Base-by-base conservation (phyloP, 768 basidiomycete species). In the Kwoniella newhampshirensis region DNA sequence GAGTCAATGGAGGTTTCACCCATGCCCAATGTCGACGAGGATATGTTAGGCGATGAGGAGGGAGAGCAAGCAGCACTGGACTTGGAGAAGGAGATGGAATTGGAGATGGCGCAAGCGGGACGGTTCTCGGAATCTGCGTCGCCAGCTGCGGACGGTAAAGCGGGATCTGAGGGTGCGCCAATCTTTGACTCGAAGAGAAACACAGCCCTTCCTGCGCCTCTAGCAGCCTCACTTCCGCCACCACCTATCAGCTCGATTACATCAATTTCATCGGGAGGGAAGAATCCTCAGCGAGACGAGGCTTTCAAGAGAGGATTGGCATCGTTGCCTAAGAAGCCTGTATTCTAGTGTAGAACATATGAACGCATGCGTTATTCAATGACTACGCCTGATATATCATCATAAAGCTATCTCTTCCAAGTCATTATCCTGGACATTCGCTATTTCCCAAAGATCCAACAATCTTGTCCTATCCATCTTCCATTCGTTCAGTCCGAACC, bases 261-360 rank as follows among this genome's bases (percentile, higher is more conserved):
- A 8, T n/a, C 41, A 8, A n/a, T n/a, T 6, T 5, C 18, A 13
- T 17, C 13, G 3, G 54, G 28, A 40, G 46, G 17, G 5, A 23
- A 40, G 46, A 25, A 23, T 15, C 25, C 25, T n/a, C 21, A 26
- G 43, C 28, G 25, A n/a, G 21, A 46, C 13, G 42, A 51, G 9
- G 42, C 32, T n/a, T 47, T 51, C n/a, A 46, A 52, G 21, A 45
- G 26, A 25, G 58, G 58, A 25, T 49, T 71, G 23, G 66, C 66
- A 0, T 59, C 61, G 7, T 37, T 71, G 43, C 69, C 69, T 1
- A 71, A 64, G 65, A 67, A 64, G 45, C 69, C 69, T n/a, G 43
- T 32, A 4, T 69, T 66, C 42, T 64, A 51, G 37, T 13, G 0
- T 3, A 32, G 18, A 43, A 20, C 11, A 37, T 37, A 37, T 25